These are phyloP conservation scores for Monosporascus sp. DNA, from an alignment of 2,329 filamentous ascomycete genomes.

Conservation along the genomic window DNA sequence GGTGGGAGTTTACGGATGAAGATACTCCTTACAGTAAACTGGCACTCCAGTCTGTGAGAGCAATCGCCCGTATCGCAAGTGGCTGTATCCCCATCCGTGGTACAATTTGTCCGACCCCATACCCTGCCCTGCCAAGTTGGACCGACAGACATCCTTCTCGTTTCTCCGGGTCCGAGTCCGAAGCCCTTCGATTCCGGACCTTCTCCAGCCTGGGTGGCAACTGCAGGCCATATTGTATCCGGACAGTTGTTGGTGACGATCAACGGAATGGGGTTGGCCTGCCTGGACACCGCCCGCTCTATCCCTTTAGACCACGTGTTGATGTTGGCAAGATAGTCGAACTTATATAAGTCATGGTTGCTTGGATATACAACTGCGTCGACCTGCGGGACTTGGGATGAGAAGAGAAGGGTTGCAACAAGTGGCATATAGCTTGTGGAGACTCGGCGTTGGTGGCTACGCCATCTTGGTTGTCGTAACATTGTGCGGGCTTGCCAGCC, in stretches of 20 bases:
- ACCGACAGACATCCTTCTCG: slow-evolving; percentile 58
- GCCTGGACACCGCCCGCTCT: slow-evolving; percentile 21
- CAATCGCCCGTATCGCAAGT: slow-evolving; percentile 76
- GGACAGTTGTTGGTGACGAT: slow-evolving; percentile 67
- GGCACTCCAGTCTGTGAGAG: slow-evolving; percentile 62
- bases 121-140: slow-evolving; percentile 75
- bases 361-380: slow-evolving; percentile 23
- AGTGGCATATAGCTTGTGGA: slow-evolving; percentile 3
- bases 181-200: slow-evolving; percentile 66
- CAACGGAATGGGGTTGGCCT: slow-evolving; percentile 45
- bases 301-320: slow-evolving; percentile 12
- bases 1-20: not conserved
- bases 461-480: slow-evolving; percentile 1
- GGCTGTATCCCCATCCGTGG: slow-evolving; percentile 61
- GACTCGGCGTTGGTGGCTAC: not conserved
- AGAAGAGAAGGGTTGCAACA: slow-evolving; percentile 11
- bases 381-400: slow-evolving; percentile 8
- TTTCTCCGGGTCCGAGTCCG: slow-evolving; percentile 53
- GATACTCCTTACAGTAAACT: slow-evolving; percentile 54
- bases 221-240: slow-evolving; percentile 69
- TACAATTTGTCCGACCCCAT: slow-evolving; percentile 82
- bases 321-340: slow-evolving; percentile 23
- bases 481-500: slow-evolving; percentile 9
- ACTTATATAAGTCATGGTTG: slow-evolving; percentile 23
- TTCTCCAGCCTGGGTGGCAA: slow-evolving; percentile 66